phyloP scores from a whole-genome alignment of 306 rosid genomes.

The Castanopsis chinensis region DNA sequence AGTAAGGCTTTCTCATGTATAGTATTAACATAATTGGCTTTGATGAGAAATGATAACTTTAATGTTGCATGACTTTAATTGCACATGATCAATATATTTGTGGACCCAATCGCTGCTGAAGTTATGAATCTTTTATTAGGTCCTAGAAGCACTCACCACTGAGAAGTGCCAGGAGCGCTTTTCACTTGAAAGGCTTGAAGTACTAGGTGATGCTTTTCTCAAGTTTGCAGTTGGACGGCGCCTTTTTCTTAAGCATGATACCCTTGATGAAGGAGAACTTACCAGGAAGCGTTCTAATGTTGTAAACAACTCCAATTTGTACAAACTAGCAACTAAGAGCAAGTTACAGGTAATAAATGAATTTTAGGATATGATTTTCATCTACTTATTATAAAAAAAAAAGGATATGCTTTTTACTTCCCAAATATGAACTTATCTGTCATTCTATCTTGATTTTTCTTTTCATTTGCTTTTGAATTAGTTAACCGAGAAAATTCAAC shows the following conservation, averaged over 20 bases:
- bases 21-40: not conserved
- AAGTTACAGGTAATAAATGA: conserved; percentile 72
- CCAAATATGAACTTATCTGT: not conserved
- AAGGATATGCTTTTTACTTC: conserved; percentile 11
- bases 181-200: conserved; percentile 98
- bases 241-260: conserved; percentile 63
- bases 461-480: not conserved
- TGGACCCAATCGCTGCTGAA: conserved; percentile 15
- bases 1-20: conserved; percentile 49
- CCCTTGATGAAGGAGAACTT: conserved; percentile 87
- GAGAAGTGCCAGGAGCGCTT: conserved; percentile 87
- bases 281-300: conserved; percentile 65
- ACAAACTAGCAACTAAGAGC: conserved; percentile 63
- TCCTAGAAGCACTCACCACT: conserved; percentile 92
- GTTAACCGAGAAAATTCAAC: not conserved
- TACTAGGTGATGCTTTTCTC: conserved; percentile 95
- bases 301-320: conserved; percentile 75
- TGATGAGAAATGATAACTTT: not conserved
- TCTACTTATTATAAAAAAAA: too few species aligned
- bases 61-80: conserved; percentile 15
- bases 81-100: not conserved
- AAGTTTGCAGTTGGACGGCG: conserved; percentile 81
- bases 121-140: conserved; percentile 39
- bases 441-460: conserved; percentile 1
- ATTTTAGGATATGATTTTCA: conserved; percentile 15